Conservation (phyloP, 305 asterid genomes). For the Fraxinus baroniana region DNA sequence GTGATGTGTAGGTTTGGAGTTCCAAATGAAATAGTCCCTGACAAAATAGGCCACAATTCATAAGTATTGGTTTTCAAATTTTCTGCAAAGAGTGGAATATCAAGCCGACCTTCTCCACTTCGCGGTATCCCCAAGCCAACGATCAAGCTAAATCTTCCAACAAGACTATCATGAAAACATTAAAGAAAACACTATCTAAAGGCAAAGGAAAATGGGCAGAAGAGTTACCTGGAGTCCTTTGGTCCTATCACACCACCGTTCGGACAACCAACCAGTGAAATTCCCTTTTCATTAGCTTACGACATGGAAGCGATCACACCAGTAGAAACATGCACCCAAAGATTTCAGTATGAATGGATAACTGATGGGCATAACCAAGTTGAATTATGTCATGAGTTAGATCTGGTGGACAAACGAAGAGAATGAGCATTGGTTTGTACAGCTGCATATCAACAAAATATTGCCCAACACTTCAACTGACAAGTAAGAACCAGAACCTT, state of each 20-base stretch:
- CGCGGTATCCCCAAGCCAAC: no score
- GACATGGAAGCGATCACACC: background rate
- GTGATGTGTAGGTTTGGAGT: no score
- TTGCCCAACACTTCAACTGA: background rate
- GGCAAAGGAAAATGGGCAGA: background rate
- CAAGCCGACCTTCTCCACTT: no score
- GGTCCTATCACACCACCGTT: background rate
- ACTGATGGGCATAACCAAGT: background rate
- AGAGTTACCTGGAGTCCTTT: background rate
- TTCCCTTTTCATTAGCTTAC: background rate
- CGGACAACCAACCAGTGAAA: fast-evolving
- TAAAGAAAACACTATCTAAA: no score
- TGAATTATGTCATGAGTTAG: no score
- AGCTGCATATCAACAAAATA: no score
- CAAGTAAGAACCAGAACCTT: background rate
- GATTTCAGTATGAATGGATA: no score
- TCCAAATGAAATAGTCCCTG: no score
- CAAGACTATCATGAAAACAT: background rate
- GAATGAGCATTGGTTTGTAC: background rate
- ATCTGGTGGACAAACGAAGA: background rate
- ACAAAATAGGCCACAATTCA: no score
- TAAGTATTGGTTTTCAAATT: no score
- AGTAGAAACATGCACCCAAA: background rate
- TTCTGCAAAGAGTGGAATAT: no score
- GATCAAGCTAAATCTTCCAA: background rate